Evolutionary conservation across 495 filamentous ascomycete species (phyloP), one percentile per base, ranked within the genome.

Genomic region (Penicillium alfredii): DNA sequence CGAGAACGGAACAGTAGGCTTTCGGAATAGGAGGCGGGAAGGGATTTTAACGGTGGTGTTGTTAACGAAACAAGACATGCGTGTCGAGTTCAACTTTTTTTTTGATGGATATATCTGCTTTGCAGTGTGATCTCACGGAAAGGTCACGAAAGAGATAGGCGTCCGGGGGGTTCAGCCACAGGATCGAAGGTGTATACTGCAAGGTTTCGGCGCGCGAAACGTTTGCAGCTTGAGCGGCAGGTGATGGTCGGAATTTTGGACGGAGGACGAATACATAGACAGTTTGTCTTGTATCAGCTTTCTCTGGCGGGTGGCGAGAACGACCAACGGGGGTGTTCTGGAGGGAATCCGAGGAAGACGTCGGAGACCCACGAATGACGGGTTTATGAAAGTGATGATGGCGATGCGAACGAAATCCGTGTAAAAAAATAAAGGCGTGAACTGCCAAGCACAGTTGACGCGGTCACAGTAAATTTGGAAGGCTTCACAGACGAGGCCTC

Each of bases 201-300:
- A 82, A 76, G 79, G 83, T 82, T 82, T 89, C 73, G 82, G 74
- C 77, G 77, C 73, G 78, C 85, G 86, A 84, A 93, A 88, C 74
- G 80, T 67, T 77, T 87, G 85, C 86, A 88, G 85, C 85, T 84
- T 82, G 73, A 83, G 76, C 73, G 86, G 84, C 77, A 85, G 81
- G 65, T 81, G 80, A 79, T 85, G 77, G 79, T 80, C 72, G 72
- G 78, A 77, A 73, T 73, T 64, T 74, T 78, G 76, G 73, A 70
- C 76, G 75, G 72, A 72, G 76, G 75, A 74, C 80, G 78, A 80
- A 86, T 85, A 86, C 82, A 86, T 86, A 82, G 73, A 86, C 80
- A 66, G 62, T 51, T 67, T 45, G 49, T 43, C 28, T 40, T 32
- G 58, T 38, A 47, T 47, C 53, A 51, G 53, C 43, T 64, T 60